A percentile compares a stretch with the other conserved stretches of the same genome.
phyloP scores from a whole-genome alignment of 78 protist species.

The Dictyostelium brefeldianum region DNA sequence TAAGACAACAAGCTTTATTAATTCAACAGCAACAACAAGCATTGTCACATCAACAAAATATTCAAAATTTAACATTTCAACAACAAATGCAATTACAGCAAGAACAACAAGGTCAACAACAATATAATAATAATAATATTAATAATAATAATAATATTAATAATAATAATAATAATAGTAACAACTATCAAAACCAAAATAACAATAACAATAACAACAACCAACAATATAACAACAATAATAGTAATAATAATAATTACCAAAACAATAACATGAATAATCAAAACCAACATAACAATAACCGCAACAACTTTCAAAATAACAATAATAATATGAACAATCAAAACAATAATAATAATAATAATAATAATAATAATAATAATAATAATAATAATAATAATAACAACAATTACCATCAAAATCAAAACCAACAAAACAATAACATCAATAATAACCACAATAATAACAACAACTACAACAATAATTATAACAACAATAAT shows the following conservation, averaged over 20 bases:
- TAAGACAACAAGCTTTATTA: conserved; percentile 29
- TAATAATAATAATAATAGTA: background rate
- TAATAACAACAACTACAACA: background rate
- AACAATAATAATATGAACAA: background rate
- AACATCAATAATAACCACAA: background rate
- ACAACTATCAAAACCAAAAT: background rate
- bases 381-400: too few species aligned
- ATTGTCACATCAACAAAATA: conserved; percentile 7
- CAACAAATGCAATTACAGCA: background rate
- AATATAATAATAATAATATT: background rate
- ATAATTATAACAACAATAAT: conserved; percentile 1
- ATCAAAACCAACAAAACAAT: background rate
- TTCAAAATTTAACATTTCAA: conserved; percentile 16
- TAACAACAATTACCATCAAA: too few species aligned
- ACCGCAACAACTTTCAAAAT: background rate
- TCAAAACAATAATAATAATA: too few species aligned
- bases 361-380: too few species aligned
- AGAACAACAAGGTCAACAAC: conserved; percentile 1
- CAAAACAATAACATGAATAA: background rate
- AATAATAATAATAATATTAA: background rate
- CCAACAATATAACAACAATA: background rate
- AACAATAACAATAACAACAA: background rate
- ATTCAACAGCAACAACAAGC: background rate
- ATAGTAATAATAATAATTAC: conserved; percentile 11
- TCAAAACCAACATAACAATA: background rate